Conservation (phyloP, 371 early-diverging fungal genomes). For the Chytridium lagenaria region DNA sequence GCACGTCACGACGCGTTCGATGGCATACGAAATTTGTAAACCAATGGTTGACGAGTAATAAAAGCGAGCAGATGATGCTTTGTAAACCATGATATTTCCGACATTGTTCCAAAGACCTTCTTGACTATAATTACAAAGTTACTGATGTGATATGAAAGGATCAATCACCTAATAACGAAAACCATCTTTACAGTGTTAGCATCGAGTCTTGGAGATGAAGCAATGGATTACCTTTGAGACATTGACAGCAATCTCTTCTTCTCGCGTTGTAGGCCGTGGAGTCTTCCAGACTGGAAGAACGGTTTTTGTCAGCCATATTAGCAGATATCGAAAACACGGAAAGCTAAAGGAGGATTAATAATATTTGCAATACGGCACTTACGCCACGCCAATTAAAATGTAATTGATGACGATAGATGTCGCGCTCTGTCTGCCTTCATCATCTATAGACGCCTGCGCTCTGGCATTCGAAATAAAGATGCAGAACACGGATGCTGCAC, state of each 20-base stretch:
- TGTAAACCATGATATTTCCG: not conserved
- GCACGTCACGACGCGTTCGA: not conserved
- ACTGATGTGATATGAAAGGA: no score
- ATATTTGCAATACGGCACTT: not conserved
- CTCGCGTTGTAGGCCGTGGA: not conserved
- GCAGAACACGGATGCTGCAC: not conserved
- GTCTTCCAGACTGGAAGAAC: not conserved
- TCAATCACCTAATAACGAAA: not conserved
- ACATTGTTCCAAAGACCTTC: not conserved
- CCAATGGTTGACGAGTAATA: not conserved
- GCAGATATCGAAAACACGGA: not conserved
- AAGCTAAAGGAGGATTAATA: not conserved
- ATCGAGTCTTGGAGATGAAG: not conserved
- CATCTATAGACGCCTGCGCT: no score
- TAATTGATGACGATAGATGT: not conserved
- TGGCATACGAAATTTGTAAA: not conserved
- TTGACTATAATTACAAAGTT: not conserved
- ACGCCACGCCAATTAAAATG: not conserved
- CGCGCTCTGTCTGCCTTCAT: not conserved
- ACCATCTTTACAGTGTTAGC: not conserved
- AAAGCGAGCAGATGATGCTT: not conserved
- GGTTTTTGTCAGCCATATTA: not conserved
- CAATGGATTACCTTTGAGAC: not conserved
- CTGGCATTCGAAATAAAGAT: not conserved
- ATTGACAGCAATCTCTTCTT: not conserved